These are phyloP conservation scores for Wickerhamomyces subpelliculosus DNA, from an alignment of 805 yeast species.

Conservation along the genomic window DNA sequence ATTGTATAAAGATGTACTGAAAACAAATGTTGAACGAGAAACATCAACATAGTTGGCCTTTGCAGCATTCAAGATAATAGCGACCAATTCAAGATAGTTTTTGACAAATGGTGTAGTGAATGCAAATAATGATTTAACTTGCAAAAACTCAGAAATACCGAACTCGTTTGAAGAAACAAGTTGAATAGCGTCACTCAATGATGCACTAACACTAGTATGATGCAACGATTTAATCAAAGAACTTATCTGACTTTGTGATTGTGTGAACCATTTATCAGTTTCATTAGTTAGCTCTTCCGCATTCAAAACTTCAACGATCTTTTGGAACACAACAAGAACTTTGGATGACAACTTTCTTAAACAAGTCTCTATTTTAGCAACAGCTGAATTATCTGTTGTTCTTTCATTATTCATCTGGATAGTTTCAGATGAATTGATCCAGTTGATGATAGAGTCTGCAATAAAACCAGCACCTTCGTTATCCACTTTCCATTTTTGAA, in stretches of 20 bases:
- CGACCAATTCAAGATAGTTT: constrained; percentile 48
- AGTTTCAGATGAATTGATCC: no score
- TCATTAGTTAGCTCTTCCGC: constrained; percentile 30
- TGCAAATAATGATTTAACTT: constrained; percentile 41
- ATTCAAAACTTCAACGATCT: constrained; percentile 21
- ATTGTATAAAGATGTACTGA: constrained; percentile 48
- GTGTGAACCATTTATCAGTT: constrained; percentile 64
- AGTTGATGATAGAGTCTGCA: not conserved
- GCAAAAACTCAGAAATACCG: constrained; percentile 27
- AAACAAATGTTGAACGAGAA: constrained; percentile 54
- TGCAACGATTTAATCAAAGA: constrained; percentile 38
- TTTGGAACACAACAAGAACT: constrained; percentile 64
- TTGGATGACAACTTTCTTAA: constrained; percentile 49
- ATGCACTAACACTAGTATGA: constrained; percentile 26
- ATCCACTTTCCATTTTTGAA: no score
- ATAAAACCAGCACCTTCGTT: no score
- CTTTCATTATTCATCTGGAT: no score
- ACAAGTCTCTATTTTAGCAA: constrained; percentile 36
- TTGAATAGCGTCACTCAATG: constrained; percentile 29
- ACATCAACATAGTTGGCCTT: constrained; percentile 43
- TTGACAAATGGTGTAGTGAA: constrained; percentile 58
- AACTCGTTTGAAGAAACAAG: constrained; percentile 32
- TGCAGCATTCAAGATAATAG: constrained; percentile 35
- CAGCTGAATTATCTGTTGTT: constrained; percentile 3
- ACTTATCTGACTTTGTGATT: constrained; percentile 38